Evolutionary conservation across 495 filamentous ascomycete species (phyloP).

Genomic region (Barbatosphaeria neglecta): DNA sequence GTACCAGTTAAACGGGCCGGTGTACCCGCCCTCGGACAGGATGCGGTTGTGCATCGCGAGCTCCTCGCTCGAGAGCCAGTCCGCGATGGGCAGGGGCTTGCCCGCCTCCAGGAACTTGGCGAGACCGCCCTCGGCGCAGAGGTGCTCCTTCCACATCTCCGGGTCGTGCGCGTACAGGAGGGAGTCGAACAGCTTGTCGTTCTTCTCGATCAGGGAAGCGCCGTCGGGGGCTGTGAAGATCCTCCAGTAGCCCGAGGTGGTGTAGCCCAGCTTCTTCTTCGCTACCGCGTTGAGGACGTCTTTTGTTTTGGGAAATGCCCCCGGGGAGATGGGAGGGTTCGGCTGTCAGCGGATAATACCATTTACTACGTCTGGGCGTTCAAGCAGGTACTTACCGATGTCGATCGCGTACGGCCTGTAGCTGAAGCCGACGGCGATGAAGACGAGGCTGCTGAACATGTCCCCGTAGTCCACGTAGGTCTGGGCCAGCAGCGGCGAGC

Average conservation of each 20-base stretch:
- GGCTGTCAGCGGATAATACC: not conserved
- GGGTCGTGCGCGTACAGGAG: conserved; percentile 7
- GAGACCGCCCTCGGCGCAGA: conserved; percentile 5
- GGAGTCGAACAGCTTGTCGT: conserved; percentile 3
- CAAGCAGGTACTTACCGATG: not conserved
- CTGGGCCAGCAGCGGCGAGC: conserved; percentile 7
- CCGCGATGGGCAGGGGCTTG: not conserved
- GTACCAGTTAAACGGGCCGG: conserved; percentile 11
- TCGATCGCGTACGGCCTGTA: not conserved
- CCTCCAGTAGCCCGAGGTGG: conserved; percentile 9
- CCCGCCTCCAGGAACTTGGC: conserved; percentile 5
- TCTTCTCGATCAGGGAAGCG: conserved; percentile 6
- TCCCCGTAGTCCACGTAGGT: conserved; percentile 3
- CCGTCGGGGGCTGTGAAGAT: conserved; percentile 11
- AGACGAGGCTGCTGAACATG: conserved; percentile 8
- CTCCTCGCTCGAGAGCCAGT: conserved; percentile 5
- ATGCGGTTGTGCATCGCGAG: conserved; percentile 4
- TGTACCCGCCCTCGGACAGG: conserved; percentile 6
- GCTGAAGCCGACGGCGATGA: conserved; percentile 10
- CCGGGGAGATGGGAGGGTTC: not conserved
- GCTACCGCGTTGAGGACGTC: conserved; percentile 6
- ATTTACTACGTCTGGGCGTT: not conserved
- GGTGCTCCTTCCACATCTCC: conserved; percentile 4
- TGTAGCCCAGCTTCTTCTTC: conserved; percentile 6
- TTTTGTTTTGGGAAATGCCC: too few relatives aligned